These are phyloP conservation scores for Mycena maculata DNA, from an alignment of 768 basidiomycete species.

Conservation along the genomic window DNA sequence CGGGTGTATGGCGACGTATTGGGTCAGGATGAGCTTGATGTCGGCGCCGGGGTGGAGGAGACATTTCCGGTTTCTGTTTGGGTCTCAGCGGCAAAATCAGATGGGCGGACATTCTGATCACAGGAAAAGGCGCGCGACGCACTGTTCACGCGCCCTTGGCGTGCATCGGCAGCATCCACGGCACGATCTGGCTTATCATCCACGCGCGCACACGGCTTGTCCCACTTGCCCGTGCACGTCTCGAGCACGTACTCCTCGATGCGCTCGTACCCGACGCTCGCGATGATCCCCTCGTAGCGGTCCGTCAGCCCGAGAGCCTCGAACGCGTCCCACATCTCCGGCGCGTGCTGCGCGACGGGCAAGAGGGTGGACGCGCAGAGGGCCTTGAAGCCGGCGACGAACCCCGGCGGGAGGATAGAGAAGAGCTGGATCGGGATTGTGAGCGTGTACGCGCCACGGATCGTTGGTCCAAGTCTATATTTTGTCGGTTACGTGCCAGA, in stretches of 20 bases:
- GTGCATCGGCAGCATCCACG: constrained; percentile 82
- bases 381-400: no score
- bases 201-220: constrained; percentile 77
- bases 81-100: no score
- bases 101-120: no score
- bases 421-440: constrained; percentile 82
- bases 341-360: constrained; percentile 41
- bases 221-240: constrained; percentile 79
- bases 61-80: no score
- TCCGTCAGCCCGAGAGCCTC: constrained; percentile 81
- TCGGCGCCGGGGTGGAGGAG: no score
- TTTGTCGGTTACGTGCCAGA: no score
- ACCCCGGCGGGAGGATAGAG: no score
- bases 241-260: constrained; percentile 75
- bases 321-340: constrained; percentile 66
- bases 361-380: constrained; percentile 70
- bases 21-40: no score
- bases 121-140: constrained; percentile 38
- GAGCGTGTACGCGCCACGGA: constrained; percentile 72
- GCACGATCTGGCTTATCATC: constrained; percentile 82
- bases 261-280: constrained; percentile 89
- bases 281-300: constrained; percentile 85
- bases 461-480: constrained; percentile 71
- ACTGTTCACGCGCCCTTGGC: constrained; percentile 74
- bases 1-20: constrained; percentile 94